Conservation (phyloP, 2,329 filamentous ascomycete genomes). For the Clarireedia paspali region DNA sequence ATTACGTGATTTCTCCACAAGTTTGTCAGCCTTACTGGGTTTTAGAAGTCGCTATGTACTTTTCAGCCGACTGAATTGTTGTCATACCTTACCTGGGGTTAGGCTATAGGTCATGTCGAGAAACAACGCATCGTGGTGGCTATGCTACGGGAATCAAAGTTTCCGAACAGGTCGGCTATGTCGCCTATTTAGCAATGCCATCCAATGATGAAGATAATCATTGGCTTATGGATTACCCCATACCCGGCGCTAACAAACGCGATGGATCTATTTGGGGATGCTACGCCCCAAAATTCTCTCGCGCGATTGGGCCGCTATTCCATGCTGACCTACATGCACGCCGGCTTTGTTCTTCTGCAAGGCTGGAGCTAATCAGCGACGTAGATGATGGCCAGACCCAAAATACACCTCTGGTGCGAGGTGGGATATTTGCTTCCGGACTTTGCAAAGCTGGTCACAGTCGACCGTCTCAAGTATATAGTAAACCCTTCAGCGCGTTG, state of each 20-base stretch:
- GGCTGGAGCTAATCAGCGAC: background rate
- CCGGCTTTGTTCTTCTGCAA: background rate
- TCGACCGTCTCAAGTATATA: background rate
- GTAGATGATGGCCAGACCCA: background rate
- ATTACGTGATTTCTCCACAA: too few species aligned
- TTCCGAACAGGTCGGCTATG: too few species aligned
- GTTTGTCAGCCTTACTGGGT: too few species aligned
- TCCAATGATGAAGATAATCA: too few species aligned
- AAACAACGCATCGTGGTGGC: too few species aligned
- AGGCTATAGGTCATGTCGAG: too few species aligned
- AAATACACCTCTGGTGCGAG: background rate
- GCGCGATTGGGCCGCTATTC: background rate
- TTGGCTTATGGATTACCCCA: too few species aligned
- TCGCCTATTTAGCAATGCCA: too few species aligned
- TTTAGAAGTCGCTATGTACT: too few species aligned
- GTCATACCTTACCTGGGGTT: too few species aligned
- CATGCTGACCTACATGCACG: background rate
- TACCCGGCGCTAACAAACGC: conserved; percentile 2
- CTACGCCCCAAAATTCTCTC: background rate
- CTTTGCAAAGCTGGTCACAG: background rate
- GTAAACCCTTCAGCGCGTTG: background rate
- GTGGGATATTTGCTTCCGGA: background rate
- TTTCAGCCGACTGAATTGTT: too few species aligned
- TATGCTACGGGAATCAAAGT: too few species aligned
- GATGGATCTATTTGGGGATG: background rate